These are phyloP conservation scores for Baorangia bicolor DNA, from an alignment of 768 basidiomycete genomes.

Conservation along the genomic window DNA sequence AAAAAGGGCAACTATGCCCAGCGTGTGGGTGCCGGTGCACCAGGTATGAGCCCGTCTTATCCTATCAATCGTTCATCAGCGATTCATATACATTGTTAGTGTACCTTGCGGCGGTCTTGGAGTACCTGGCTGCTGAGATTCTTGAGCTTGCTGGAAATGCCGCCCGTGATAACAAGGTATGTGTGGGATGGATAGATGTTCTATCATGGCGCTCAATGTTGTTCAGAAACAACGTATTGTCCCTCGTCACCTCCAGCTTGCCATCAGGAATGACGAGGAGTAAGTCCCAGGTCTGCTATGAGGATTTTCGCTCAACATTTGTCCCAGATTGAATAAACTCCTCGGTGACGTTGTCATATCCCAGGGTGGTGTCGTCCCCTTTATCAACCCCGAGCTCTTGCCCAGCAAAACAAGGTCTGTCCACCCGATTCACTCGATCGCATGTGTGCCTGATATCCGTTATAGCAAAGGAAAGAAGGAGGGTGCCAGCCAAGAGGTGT, in stretches of 20 bases:
- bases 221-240: slow-evolving; percentile 87
- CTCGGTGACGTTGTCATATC: slow-evolving; percentile 87
- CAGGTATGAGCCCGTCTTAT: slow-evolving; percentile 43
- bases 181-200: neutral
- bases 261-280: slow-evolving; percentile 91
- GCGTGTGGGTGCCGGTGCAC: slow-evolving; percentile 87
- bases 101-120: slow-evolving; percentile 87
- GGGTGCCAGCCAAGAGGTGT: slow-evolving; percentile 33
- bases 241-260: slow-evolving; percentile 88
- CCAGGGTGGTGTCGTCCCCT: slow-evolving; percentile 84
- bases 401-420: slow-evolving; percentile 33
- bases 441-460: slow-evolving; percentile 1
- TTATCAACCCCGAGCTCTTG: slow-evolving; percentile 49
- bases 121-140: slow-evolving; percentile 92
- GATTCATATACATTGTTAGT: slow-evolving; percentile 41
- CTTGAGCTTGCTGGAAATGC: slow-evolving; percentile 90
- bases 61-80: slow-evolving; percentile 9
- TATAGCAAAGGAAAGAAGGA: slow-evolving; percentile 37
- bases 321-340: slow-evolving; percentile 65
- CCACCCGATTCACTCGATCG: neutral
- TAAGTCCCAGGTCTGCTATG: slow-evolving; percentile 29
- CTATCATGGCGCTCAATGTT: neutral
- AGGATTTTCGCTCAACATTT: neutral
- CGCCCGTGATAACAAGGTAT: slow-evolving; percentile 40
- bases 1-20: slow-evolving; percentile 88